These are phyloP conservation scores for Evernia prunastri DNA, from an alignment of 495 filamentous ascomycete genomes.

Conservation along the genomic window DNA sequence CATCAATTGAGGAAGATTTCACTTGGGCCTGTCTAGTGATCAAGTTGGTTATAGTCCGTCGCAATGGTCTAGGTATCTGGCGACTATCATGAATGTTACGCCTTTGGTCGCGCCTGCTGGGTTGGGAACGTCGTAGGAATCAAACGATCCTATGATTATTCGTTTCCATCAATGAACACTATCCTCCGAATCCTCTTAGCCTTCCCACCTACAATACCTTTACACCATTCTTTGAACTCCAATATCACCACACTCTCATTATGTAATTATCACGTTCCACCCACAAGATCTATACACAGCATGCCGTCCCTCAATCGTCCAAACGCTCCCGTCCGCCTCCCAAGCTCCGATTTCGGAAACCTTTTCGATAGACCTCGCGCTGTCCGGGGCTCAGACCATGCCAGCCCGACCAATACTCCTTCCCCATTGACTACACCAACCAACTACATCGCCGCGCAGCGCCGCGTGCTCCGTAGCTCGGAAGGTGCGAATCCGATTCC, in stretches of 20 bases:
- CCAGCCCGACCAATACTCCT: neutral
- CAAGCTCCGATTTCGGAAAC: conserved; percentile 18
- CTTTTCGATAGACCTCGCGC: conserved; percentile 13
- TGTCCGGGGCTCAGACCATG: neutral
- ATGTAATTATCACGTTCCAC: conserved; percentile 1
- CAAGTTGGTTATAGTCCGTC: neutral
- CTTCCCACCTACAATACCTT: neutral
- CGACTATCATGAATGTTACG: neutral
- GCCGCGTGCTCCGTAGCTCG: conserved; percentile 6
- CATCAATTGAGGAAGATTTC: neutral
- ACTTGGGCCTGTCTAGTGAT: neutral
- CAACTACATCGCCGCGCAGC: neutral
- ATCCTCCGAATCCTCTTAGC: neutral
- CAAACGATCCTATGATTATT: neutral
- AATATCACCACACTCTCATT: neutral
- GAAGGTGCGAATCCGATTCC: conserved; percentile 1
- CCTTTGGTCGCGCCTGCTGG: conserved; percentile 2
- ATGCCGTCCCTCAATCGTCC: conserved; percentile 25
- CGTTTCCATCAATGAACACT: neutral
- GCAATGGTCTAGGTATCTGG: neutral
- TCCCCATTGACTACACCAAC: conserved; percentile 8
- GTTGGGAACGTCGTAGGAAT: neutral
- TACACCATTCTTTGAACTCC: neutral
- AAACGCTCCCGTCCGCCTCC: conserved; percentile 23
- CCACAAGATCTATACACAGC: neutral